Percentiles rank a stretch among this genome's conserved stretches.
Conservation (phyloP, 1,284 basidiomycete genomes). For the Moesziomyces sp. region DNA sequence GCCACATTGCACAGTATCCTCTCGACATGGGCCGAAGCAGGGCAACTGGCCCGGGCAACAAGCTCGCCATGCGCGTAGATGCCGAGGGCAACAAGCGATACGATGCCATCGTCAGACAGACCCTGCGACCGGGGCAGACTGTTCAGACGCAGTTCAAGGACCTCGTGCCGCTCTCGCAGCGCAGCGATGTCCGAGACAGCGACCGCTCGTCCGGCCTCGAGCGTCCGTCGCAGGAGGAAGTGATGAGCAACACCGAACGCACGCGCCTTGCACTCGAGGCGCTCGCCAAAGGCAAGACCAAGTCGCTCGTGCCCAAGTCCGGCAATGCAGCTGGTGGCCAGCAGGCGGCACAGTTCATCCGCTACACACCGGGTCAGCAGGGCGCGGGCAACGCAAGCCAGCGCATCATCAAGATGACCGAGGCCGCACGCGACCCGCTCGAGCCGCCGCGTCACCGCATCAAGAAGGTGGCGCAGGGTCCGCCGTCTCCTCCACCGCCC, state of each 20-base stretch:
- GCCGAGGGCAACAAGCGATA: conserved; percentile 95
- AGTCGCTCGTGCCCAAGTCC: conserved; percentile 84
- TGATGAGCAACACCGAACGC: conserved; percentile 86
- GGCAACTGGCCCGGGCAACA: conserved; percentile 71
- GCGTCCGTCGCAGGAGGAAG: conserved; percentile 88
- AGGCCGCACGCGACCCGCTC: conserved; percentile 82
- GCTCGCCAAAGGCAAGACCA: conserved; percentile 93
- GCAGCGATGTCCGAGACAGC: conserved; percentile 80
- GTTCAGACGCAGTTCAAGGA: conserved; percentile 98
- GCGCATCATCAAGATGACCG: conserved; percentile 97
- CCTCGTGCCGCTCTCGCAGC: conserved; percentile 88
- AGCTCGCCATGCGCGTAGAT: conserved; percentile 92
- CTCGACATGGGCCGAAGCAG: conserved; percentile 92
- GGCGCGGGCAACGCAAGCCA: conserved; percentile 81
- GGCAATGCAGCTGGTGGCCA: conserved; percentile 48
- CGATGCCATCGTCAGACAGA: conserved; percentile 95
- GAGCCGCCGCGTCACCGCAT: conserved; percentile 98
- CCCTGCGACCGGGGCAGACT: conserved; percentile 83
- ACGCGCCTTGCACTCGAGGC: conserved; percentile 92
- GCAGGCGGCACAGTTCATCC: conserved; percentile 76
- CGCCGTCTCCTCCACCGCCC: conserved; percentile 95
- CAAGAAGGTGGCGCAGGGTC: conserved; percentile 96
- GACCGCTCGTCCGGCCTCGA: conserved; percentile 77
- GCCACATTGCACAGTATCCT: conserved; percentile 96
- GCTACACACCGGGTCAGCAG: conserved; percentile 89